Evolutionary conservation across 306 rosid genomes (phyloP).

Genomic region (Cyamopsis tetragonoloba): DNA sequence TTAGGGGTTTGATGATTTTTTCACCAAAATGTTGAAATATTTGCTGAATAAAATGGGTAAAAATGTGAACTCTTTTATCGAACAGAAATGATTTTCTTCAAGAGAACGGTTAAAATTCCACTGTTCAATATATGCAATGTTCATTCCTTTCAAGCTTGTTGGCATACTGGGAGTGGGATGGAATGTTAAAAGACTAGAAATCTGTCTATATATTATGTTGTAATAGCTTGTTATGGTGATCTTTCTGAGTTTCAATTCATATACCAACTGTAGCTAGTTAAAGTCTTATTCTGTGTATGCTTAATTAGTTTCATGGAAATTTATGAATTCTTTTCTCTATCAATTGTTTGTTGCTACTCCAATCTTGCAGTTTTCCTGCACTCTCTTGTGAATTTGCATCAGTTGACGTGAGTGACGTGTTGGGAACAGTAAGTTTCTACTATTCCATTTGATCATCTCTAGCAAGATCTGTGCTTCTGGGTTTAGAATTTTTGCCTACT

Average conservation of each 20-base stretch:
- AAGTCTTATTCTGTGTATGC: background rate
- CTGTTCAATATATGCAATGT: background rate
- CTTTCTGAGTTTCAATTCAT: slow-evolving; percentile 10
- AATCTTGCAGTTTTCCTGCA: slow-evolving; percentile 71
- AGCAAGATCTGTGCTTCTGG: slow-evolving; percentile 20
- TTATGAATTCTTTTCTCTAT: slow-evolving; percentile 1
- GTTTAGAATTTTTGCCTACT: slow-evolving; percentile 8
- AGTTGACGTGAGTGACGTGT: slow-evolving; percentile 78
- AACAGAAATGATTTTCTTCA: slow-evolving; percentile 9
- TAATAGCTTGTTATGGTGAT: slow-evolving; percentile 16
- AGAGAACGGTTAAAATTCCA: slow-evolving; percentile 1
- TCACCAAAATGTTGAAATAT: background rate
- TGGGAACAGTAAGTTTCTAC: slow-evolving; percentile 94
- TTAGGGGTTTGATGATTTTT: background rate
- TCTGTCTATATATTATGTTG: background rate
- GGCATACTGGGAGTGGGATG: background rate
- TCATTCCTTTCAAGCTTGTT: slow-evolving; percentile 3
- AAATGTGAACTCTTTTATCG: slow-evolving; percentile 4
- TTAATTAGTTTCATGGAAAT: background rate
- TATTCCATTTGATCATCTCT: slow-evolving; percentile 27
- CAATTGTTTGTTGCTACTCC: slow-evolving; percentile 21
- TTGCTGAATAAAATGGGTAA: background rate
- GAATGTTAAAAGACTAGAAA: slow-evolving; percentile 2
- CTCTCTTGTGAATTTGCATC: slow-evolving; percentile 98
- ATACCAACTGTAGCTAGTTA: background rate